These are phyloP conservation scores for Phytomonas sp. DNA, from an alignment of 208 protist genomes.

Conservation along the genomic window DNA sequence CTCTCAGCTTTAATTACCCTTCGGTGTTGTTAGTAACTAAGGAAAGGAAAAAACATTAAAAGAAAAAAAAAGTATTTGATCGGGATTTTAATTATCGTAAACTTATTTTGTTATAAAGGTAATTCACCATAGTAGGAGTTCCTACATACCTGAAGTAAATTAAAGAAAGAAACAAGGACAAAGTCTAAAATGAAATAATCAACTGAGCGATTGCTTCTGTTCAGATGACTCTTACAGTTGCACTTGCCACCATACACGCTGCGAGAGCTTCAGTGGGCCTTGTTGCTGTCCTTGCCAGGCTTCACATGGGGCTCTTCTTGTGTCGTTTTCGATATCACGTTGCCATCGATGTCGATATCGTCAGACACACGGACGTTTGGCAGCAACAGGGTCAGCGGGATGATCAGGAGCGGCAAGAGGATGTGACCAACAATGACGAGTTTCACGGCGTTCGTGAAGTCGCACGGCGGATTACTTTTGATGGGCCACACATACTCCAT, in stretches of 20 bases:
- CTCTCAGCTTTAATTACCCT: neutral
- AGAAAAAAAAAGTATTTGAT: neutral
- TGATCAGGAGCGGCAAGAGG: conserved; percentile 29
- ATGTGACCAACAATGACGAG: conserved; percentile 47
- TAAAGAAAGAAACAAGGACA: too few relatives aligned
- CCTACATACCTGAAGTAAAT: too few relatives aligned
- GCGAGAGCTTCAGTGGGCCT: too few relatives aligned
- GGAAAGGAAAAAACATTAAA: conserved; percentile 5
- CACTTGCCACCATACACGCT: neutral
- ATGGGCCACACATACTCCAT: conserved; percentile 41
- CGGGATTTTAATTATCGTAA: too few relatives aligned
- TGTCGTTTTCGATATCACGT: conserved; percentile 17
- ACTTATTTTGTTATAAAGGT: too few relatives aligned
- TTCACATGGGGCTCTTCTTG: too few relatives aligned
- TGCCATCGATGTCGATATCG: conserved; percentile 38
- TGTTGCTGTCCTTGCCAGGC: too few relatives aligned
- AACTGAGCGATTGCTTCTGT: neutral
- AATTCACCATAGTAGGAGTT: too few relatives aligned
- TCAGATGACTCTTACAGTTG: neutral
- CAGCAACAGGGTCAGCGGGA: conserved; percentile 49
- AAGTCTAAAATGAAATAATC: too few relatives aligned
- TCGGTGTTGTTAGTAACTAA: neutral
- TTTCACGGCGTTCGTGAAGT: conserved; percentile 47
- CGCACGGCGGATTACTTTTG: conserved; percentile 25
- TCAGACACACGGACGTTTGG: conserved; percentile 47